These are phyloP conservation scores for Gentiana straminea DNA, from an alignment of 257 asterid species.

Conservation along the genomic window DNA sequence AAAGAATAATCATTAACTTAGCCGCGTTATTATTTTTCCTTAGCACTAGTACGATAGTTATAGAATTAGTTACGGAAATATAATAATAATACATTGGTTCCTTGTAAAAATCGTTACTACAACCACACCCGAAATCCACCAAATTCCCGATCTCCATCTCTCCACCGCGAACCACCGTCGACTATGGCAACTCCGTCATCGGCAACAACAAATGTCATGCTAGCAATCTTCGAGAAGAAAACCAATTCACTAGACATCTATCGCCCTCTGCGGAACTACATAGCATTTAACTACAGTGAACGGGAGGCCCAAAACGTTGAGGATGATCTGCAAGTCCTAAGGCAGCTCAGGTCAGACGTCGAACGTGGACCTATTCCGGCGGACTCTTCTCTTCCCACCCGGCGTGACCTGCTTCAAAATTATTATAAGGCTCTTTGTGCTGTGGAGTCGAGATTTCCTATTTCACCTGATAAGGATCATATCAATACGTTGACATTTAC, in stretches of 20 bases:
- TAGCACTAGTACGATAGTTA: no score
- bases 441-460: slow-evolving; percentile 88
- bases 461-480: slow-evolving; percentile 82
- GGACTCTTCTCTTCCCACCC: slow-evolving; percentile 48
- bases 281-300: slow-evolving; percentile 72
- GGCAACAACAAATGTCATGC: slow-evolving; percentile 57
- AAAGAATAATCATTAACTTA: no score
- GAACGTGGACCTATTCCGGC: slow-evolving; percentile 52
- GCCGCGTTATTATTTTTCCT: no score
- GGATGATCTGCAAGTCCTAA: slow-evolving; percentile 71
- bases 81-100: no score
- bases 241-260: slow-evolving; percentile 67
- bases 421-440: slow-evolving; percentile 91
- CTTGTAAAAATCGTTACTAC: no score
- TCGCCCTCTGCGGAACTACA: slow-evolving; percentile 79
- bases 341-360: slow-evolving; percentile 61
- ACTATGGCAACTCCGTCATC: slow-evolving; percentile 57
- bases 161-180: slow-evolving; percentile 16
- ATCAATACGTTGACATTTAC: slow-evolving; percentile 62
- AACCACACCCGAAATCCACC: neutral
- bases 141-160: neutral
- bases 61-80: no score
- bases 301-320: slow-evolving; percentile 85
- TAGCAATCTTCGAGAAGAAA: slow-evolving; percentile 84
- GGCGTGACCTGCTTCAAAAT: slow-evolving; percentile 79